A percentile compares a stretch with the other conserved stretches of the same genome.
These are phyloP conservation scores for Viola odorata DNA, from an alignment of 345 rosid genomes.

Conservation along the genomic window DNA sequence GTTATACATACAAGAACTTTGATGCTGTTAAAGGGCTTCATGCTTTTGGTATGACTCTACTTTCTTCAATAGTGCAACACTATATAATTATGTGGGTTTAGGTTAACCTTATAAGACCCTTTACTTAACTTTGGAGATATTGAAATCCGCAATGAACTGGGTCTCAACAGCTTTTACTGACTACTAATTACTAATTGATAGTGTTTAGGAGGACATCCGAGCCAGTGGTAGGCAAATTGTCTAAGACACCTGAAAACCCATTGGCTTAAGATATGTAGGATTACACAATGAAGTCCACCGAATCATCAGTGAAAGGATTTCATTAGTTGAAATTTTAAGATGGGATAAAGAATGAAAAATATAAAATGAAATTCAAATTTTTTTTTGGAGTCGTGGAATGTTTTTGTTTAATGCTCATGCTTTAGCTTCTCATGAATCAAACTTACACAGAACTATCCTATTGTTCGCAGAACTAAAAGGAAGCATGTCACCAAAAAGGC, in stretches of 20 bases:
- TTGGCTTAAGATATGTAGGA: background rate
- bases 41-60: constrained; percentile 45
- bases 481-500: constrained; percentile 28
- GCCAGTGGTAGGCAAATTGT: background rate
- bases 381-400: no score
- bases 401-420: constrained; percentile 3
- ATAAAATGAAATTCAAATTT: no score
- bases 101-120: background rate
- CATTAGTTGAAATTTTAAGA: no score
- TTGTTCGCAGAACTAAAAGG: constrained; percentile 31
- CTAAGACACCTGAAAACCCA: no score
- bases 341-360: no score
- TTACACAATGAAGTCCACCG: background rate
- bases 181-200: background rate
- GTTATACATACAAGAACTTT: constrained; percentile 94
- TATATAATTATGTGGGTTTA: background rate
- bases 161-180: background rate
- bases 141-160: background rate
- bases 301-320: background rate
- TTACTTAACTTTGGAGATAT: background rate
- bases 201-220: background rate
- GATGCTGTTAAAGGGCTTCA: constrained; percentile 83
- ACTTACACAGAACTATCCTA: constrained; percentile 4
- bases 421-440: constrained; percentile 2
- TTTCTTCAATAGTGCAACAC: background rate